Evolutionary conservation across 345 rosid species (phyloP), one percentile per base, ranked within the genome.

Genomic region (Mangifera indica): DNA sequence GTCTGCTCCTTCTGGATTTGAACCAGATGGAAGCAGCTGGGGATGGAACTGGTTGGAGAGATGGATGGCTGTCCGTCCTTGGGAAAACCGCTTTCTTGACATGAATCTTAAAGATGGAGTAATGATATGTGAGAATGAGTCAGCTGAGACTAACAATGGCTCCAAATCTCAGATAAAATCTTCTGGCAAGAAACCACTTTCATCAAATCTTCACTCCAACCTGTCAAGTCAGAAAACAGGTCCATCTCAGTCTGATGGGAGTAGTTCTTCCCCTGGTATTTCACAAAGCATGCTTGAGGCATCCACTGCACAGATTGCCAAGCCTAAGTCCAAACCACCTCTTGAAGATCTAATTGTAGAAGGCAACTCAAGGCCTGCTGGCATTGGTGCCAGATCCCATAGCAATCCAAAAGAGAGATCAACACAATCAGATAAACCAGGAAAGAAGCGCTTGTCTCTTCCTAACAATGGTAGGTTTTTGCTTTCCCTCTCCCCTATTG

Each of bases 11-110:
- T 70, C 84, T 55, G 91, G 89, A 22, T 96, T 93, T 80, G 86
- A 88, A 79, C 97, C 98, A 20, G 98, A 96, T 84, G 91, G 90
- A 85, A 89, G 85, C 89, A 91, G 89, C 83, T 96, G 99, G 99
- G 99, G 98, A 61, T 93, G 98, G 98, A 91, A 96, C 80, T 96
- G 98, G 99, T 65, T 96, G 80, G 99, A 96, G 81, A 85, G 99
- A 82, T 96, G 99, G 98, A 91, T 96, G 99, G 99, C 99, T 64
- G 99, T 96, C 73, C 98, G 99, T 44, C 98, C 99, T 54, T 93
- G 99, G 98, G 98, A 96, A 84, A 96, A 91, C 34, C 90, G 99
- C 73, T 89, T 93, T 86, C 98, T 93, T 29, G 99, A 93, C 78
- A 87, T 78, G 72, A 95, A 93, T 79, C 86, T 91, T 53, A 88